Conservation (phyloP, 164 flowering plant species). For the Piper longum region DNA sequence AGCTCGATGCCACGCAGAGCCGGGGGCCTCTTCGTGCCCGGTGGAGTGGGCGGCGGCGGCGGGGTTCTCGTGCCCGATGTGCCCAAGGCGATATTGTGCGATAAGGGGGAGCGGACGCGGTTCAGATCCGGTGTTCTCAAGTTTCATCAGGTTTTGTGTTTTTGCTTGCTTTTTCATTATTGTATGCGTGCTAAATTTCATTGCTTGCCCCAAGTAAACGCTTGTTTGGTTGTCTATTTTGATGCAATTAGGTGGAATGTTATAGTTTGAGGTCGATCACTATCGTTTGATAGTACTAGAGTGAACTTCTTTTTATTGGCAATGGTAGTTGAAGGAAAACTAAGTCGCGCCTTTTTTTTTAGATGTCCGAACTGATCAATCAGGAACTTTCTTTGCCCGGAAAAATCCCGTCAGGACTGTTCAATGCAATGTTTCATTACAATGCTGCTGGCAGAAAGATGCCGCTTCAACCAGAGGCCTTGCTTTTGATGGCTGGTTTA, state of each 20-base stretch:
- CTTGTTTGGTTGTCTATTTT: neutral
- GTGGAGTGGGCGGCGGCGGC: conserved; percentile 4
- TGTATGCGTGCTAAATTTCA: neutral
- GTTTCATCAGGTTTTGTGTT: conserved; percentile 52
- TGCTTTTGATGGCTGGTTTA: conserved; percentile 80
- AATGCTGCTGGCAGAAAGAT: conserved; percentile 71
- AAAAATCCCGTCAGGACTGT: conserved; percentile 67
- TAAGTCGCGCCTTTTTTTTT: conserved; percentile 1
- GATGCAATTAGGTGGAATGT: neutral
- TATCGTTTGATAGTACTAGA: too few species aligned
- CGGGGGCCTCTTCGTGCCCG: conserved; percentile 48
- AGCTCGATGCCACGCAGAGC: conserved; percentile 25
- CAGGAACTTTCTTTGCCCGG: conserved; percentile 54
- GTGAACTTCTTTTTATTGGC: neutral
- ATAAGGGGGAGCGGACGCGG: conserved; percentile 79
- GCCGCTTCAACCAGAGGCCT: conserved; percentile 46
- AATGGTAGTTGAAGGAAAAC: too few species aligned
- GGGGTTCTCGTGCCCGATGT: conserved; percentile 53
- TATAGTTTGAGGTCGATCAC: neutral
- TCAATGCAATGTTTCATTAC: conserved; percentile 59
- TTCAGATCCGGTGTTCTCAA: conserved; percentile 71
- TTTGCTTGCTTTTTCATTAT: conserved; percentile 1
- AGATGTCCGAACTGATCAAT: conserved; percentile 91
- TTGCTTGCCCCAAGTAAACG: neutral
- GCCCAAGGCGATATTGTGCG: conserved; percentile 47